phyloP scores from a whole-genome alignment of 2,329 filamentous ascomycete species.

The Penicillium sp. region DNA sequence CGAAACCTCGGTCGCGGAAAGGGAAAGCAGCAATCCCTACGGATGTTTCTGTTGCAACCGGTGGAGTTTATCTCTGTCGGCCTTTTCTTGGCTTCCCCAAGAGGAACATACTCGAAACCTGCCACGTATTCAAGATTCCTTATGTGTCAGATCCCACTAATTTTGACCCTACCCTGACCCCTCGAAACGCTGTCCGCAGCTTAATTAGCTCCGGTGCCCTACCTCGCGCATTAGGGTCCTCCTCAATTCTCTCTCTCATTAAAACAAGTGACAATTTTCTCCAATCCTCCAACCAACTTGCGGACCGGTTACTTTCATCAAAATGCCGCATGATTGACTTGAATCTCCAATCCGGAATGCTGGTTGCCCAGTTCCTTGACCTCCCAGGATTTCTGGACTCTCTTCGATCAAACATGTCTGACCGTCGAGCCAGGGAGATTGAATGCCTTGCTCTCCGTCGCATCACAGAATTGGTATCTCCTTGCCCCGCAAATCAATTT shows the following conservation, averaged over 20 bases:
- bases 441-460: slow-evolving; percentile 53
- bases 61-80: slow-evolving; percentile 42
- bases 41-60: slow-evolving; percentile 31
- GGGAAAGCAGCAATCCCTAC: not conserved
- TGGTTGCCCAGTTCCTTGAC: slow-evolving; percentile 36
- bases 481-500: slow-evolving; percentile 47
- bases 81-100: slow-evolving; percentile 63
- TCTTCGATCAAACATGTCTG: slow-evolving; percentile 13
- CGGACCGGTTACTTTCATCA: slow-evolving; percentile 56
- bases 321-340: slow-evolving; percentile 36
- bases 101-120: slow-evolving; percentile 67
- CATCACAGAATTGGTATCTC: slow-evolving; percentile 55
- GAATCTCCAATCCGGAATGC: slow-evolving; percentile 38
- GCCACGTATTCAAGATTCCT: slow-evolving; percentile 65
- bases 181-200: slow-evolving; percentile 78
- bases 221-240: slow-evolving; percentile 70
- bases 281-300: slow-evolving; percentile 55
- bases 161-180: slow-evolving; percentile 72
- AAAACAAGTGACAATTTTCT: slow-evolving; percentile 54
- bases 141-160: slow-evolving; percentile 93
- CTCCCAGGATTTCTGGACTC: slow-evolving; percentile 13
- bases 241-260: slow-evolving; percentile 66
- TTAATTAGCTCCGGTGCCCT: slow-evolving; percentile 63
- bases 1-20: not conserved
- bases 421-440: slow-evolving; percentile 26